Evolutionary conservation across 2,329 filamentous ascomycete genomes (phyloP), one percentile per base, ranked within the genome.

Genomic region (Aspergillus hiratsukae): DNA sequence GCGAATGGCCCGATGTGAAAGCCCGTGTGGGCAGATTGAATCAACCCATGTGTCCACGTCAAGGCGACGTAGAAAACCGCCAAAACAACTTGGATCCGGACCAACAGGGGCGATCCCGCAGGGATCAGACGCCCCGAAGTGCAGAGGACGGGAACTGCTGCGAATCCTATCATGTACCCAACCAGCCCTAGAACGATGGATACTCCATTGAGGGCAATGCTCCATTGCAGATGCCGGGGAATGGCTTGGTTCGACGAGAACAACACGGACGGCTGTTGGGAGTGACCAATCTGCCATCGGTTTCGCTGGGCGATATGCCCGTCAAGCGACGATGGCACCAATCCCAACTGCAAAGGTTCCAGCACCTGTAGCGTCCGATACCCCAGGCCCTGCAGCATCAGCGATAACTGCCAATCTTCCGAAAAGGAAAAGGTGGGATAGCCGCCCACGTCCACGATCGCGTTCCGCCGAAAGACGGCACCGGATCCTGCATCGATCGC

Each of bases 271-370:
- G 65, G 48, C 51, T 68, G 68, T 48, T 69, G 68, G 10, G 67
- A 58, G 28, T 68, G 65, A 2, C 71, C 72, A 27, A 73, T 73
- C 40, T 70, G 66, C 74, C 73, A 76, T 58, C 74, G 62, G 37
- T 69, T 72, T 9, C 62, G 65, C 64, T 70, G 74, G 31, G 66
- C 67, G 31, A 68, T 67, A 57, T 73, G 71, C 23, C 71, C 71
- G 21, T 66, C 65, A 29, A 72, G 65, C 7, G 73, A 70, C 3
- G 69, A 66, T 31, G 65, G 73, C 11, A 75, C 71, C 1, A 67
- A 61, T 0, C 71, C 71, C 10, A 63, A 68, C 46, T 74, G 71
- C n/a, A 74, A 49, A 21, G 61, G 58, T 31, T 73, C 71, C 11
- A 69, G 61, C 0, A 73, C 60, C 21, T 69, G 67, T 17, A 71